These are phyloP conservation scores for Talaromyces verruculosus DNA, from an alignment of 2,329 filamentous ascomycete genomes.

Conservation along the genomic window DNA sequence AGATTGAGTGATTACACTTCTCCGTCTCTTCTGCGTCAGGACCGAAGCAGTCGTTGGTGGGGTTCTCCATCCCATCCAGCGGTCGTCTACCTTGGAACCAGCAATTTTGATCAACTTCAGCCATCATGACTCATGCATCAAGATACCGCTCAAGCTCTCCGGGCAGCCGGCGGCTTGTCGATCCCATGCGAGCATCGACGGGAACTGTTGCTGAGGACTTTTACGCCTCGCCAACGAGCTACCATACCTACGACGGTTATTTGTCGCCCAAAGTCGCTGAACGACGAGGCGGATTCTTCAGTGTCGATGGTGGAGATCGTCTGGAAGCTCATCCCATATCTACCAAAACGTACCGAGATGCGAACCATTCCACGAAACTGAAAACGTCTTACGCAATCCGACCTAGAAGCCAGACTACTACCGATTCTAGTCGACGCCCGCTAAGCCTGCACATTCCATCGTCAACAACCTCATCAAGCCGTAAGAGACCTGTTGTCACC, in stretches of 20 bases:
- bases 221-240: constrained; percentile 32
- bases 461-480: constrained; percentile 22
- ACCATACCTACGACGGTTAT: constrained; percentile 35
- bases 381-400: constrained; percentile 42
- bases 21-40: neutral
- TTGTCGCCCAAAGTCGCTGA: constrained; percentile 31
- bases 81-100: neutral
- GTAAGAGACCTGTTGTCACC: constrained; percentile 32
- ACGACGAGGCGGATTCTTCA: constrained; percentile 30
- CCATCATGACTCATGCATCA: constrained; percentile 32
- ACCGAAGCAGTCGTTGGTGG: constrained; percentile 1
- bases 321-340: constrained; percentile 38
- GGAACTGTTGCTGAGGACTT: constrained; percentile 41
- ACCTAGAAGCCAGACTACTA: constrained; percentile 39
- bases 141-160: constrained; percentile 40
- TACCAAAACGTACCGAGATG: constrained; percentile 34
- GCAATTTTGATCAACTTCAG: neutral
- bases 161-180: constrained; percentile 33
- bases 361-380: constrained; percentile 33
- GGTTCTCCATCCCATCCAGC: constrained; percentile 9
- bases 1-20: neutral
- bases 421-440: constrained; percentile 31
- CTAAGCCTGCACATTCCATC: constrained; percentile 31
- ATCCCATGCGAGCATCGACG: constrained; percentile 44
- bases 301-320: constrained; percentile 28